Evolutionary conservation across 495 filamentous ascomycete species (phyloP).

Genomic region (Penicillium argentinense): DNA sequence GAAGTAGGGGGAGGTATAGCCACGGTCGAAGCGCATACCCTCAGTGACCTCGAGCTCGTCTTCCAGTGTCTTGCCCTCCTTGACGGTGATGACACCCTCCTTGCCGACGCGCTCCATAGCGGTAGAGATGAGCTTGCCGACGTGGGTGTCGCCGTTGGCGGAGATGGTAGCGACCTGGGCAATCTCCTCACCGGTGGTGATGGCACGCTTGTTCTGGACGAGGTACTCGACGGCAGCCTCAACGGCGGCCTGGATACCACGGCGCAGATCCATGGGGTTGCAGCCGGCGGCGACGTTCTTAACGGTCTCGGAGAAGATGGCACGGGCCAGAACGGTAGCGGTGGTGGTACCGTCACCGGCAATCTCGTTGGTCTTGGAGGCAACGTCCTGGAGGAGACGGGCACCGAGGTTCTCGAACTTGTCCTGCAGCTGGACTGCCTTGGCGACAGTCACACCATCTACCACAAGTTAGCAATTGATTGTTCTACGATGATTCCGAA

Average conservation of each 20-base stretch:
- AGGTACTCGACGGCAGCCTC: slow-evolving; percentile 93
- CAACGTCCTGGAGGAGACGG: slow-evolving; percentile 93
- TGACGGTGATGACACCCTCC: slow-evolving; percentile 99
- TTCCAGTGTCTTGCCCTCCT: slow-evolving; percentile 98
- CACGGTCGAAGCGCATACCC: slow-evolving; percentile 99
- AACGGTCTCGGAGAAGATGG: slow-evolving; percentile 99
- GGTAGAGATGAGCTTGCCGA: slow-evolving; percentile 91
- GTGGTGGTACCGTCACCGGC: slow-evolving; percentile 98
- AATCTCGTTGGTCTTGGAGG: slow-evolving; percentile 98
- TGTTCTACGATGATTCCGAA: background rate
- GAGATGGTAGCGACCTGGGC: slow-evolving; percentile 98
- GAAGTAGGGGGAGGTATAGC: slow-evolving; percentile 98
- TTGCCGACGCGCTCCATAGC: slow-evolving; percentile 99
- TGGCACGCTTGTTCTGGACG: slow-evolving; percentile 89
- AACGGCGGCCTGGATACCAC: slow-evolving; percentile 94
- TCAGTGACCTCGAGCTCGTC: slow-evolving; percentile 98
- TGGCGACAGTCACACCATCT: slow-evolving; percentile 96
- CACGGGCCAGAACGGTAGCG: slow-evolving; percentile 92
- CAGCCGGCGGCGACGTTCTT: slow-evolving; percentile 99
- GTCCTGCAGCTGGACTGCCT: slow-evolving; percentile 90
- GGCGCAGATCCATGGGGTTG: slow-evolving; percentile 98
- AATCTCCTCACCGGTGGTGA: slow-evolving; percentile 96
- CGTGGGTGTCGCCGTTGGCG: slow-evolving; percentile 94
- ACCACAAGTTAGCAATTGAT: slow-evolving; percentile 6
- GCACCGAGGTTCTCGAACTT: slow-evolving; percentile 99